A percentile compares a stretch with the other conserved stretches of the same genome.
These are phyloP conservation scores for Ceratocystiopsis minuta DNA, from an alignment of 2,329 filamentous ascomycete genomes.

Conservation along the genomic window DNA sequence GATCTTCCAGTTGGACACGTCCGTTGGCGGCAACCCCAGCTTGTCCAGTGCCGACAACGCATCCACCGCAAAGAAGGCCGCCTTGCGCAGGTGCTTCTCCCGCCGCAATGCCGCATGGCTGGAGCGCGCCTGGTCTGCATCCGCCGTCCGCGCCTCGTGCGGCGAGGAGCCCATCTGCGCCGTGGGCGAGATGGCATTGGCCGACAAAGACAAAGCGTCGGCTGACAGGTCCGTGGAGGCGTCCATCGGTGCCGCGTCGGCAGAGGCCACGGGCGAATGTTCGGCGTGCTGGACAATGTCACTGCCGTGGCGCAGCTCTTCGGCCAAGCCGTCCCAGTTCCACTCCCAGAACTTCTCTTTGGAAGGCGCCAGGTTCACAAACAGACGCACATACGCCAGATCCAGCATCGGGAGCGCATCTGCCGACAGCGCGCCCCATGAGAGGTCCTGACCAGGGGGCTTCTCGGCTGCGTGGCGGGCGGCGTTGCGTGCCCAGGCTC, in stretches of 20 bases:
- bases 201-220: conserved; percentile 16
- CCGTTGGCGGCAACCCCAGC: conserved; percentile 68
- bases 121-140: conserved; percentile 8
- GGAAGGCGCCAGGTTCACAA: conserved; percentile 78
- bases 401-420: conserved; percentile 85
- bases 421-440: conserved; percentile 60
- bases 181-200: conserved; percentile 32
- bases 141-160: conserved; percentile 22
- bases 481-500: conserved; percentile 66
- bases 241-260: conserved; percentile 25
- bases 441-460: background rate
- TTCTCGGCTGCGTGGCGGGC: conserved; percentile 60
- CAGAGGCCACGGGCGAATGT: conserved; percentile 34
- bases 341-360: conserved; percentile 91
- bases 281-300: conserved; percentile 61
- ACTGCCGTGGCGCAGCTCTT: conserved; percentile 62
- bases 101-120: conserved; percentile 44
- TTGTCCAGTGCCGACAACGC: conserved; percentile 79
- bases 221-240: conserved; percentile 20
- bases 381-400: conserved; percentile 78
- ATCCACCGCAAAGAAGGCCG: conserved; percentile 89
- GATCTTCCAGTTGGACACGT: conserved; percentile 66
- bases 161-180: conserved; percentile 33
- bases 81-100: conserved; percentile 77
- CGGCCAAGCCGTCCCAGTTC: conserved; percentile 81